phyloP scores from a whole-genome alignment of 2,329 filamentous ascomycete species.

The Alternaria rosae region DNA sequence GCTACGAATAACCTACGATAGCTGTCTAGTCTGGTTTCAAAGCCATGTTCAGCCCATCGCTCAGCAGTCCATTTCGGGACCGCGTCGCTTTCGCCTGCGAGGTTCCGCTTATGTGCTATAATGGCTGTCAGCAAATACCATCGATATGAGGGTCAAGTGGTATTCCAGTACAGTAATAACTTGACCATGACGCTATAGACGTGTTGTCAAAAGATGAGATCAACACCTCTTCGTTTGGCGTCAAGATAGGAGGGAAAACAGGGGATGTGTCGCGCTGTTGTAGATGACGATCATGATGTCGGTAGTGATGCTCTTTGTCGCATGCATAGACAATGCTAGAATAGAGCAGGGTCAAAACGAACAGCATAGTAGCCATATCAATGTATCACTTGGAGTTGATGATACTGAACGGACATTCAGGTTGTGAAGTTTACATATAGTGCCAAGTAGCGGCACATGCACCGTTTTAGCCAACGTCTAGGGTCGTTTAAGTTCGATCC shows the following conservation, averaged over 20 bases:
- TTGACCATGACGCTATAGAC: slow-evolving; percentile 46
- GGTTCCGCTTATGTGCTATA: slow-evolving; percentile 35
- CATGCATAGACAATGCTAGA: background rate
- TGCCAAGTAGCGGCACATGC: background rate
- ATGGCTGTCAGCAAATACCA: background rate
- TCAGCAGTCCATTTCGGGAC: slow-evolving; percentile 50
- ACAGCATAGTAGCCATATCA: background rate
- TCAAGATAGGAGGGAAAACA: slow-evolving; percentile 41
- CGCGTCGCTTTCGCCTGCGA: slow-evolving; percentile 41
- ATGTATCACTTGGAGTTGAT: background rate
- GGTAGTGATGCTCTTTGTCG: slow-evolving; percentile 5
- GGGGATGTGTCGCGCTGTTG: slow-evolving; percentile 31
- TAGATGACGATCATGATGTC: slow-evolving; percentile 24
- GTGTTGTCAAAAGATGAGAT: slow-evolving; percentile 50
- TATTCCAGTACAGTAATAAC: slow-evolving; percentile 39
- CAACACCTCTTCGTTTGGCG: slow-evolving; percentile 46
- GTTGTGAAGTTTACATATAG: background rate
- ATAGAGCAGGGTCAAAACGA: background rate
- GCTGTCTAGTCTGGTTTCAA: slow-evolving; percentile 41
- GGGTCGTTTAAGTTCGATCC: background rate
- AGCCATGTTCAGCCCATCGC: slow-evolving; percentile 40
- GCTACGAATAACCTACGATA: slow-evolving; percentile 31
- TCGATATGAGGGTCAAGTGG: background rate
- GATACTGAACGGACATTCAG: background rate
- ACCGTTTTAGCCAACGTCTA: background rate